Percentiles rank a stretch among this genome's conserved stretches.
phyloP scores from a whole-genome alignment of 2,329 filamentous ascomycete genomes.

The Neophaeococcomyces mojaviensis region DNA sequence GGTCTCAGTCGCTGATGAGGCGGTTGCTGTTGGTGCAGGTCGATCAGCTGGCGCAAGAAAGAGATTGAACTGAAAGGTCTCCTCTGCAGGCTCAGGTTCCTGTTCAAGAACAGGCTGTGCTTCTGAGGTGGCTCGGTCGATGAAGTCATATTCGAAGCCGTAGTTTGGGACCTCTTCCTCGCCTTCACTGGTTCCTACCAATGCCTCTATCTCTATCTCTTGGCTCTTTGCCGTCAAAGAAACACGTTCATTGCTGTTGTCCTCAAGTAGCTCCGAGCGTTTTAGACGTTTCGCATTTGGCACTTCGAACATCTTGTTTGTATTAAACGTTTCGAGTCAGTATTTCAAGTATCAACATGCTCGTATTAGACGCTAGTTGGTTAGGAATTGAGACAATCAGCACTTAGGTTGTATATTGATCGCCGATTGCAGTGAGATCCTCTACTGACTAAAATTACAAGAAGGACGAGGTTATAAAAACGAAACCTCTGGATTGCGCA shows the following conservation, averaged over 20 bases:
- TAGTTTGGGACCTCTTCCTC: constrained; percentile 9
- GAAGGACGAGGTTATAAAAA: background rate
- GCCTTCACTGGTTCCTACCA: background rate
- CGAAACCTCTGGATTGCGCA: background rate
- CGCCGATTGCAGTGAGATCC: too few species aligned
- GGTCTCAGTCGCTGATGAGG: background rate
- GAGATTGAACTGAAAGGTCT: constrained; percentile 19
- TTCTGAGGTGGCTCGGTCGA: constrained; percentile 8
- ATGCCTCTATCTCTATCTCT: background rate
- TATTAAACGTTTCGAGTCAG: background rate
- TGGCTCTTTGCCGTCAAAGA: background rate
- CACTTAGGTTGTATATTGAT: too few species aligned
- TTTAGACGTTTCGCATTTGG: constrained; percentile 8
- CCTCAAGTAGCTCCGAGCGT: constrained; percentile 1
- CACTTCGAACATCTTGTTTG: constrained; percentile 4
- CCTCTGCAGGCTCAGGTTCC: constrained; percentile 10
- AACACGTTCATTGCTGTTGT: background rate
- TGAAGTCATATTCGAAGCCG: constrained; percentile 22
- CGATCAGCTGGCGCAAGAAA: constrained; percentile 11
- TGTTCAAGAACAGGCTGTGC: background rate
- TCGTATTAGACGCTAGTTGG: too few species aligned
- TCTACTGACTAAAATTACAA: too few species aligned
- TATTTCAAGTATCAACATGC: too few species aligned
- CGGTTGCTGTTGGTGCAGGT: too few species aligned
- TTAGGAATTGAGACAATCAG: too few species aligned